Percentiles rank a stretch among this genome's conserved stretches.
Conservation (phyloP, 441 rosid genomes). For the Corymbia calophylla region DNA sequence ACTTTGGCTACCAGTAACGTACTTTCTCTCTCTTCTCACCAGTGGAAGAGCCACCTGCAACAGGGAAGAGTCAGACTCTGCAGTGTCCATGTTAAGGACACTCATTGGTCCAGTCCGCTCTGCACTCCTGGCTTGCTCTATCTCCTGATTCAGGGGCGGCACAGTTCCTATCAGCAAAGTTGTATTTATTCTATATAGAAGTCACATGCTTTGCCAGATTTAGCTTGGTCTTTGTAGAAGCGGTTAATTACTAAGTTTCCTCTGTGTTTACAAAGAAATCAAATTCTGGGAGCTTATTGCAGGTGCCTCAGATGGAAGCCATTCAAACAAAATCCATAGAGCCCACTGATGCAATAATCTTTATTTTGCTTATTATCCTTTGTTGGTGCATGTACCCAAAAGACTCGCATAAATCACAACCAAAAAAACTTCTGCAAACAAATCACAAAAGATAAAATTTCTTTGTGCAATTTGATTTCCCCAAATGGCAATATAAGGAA, state of each 20-base stretch:
- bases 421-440: not conserved
- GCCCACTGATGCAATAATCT: not conserved
- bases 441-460: not conserved
- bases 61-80: not conserved
- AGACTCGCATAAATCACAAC: not conserved
- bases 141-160: not conserved
- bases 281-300: not conserved
- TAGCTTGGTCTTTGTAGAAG: not conserved
- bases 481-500: not conserved
- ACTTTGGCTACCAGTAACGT: not conserved
- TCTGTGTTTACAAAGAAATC: not conserved
- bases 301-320: not conserved
- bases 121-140: not conserved
- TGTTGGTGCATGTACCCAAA: not conserved
- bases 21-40: not conserved
- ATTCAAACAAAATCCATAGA: not conserved
- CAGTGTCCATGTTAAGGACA: not conserved
- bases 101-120: not conserved
- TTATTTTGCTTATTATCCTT: not conserved
- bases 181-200: not conserved
- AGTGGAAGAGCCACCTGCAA: not conserved
- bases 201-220: not conserved
- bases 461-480: not conserved
- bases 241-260: not conserved
- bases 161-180: not conserved